These are phyloP conservation scores for Candida yuanshanica DNA, from an alignment of 805 yeast species.

Conservation along the genomic window DNA sequence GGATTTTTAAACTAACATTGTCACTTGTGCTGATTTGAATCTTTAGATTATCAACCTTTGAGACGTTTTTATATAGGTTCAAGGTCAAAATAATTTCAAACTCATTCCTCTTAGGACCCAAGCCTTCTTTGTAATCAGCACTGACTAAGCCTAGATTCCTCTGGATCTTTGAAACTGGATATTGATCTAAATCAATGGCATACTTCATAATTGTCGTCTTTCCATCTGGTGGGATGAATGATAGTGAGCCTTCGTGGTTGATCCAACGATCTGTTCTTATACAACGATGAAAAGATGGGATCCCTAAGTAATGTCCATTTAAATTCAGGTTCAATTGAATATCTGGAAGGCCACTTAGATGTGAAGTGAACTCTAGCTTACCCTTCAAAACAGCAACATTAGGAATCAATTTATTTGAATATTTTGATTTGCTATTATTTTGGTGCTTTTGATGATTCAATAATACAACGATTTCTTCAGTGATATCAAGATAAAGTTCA, in stretches of 20 bases:
- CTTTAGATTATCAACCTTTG: constrained; percentile 41
- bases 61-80: constrained; percentile 36
- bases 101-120: constrained; percentile 33
- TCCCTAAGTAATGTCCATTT: constrained; percentile 41
- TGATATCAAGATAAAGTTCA: constrained; percentile 80
- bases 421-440: constrained; percentile 17
- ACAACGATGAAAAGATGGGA: constrained; percentile 69
- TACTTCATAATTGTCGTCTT: constrained; percentile 57
- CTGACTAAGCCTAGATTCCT: constrained; percentile 24
- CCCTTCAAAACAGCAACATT: constrained; percentile 58
- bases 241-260: constrained; percentile 38
- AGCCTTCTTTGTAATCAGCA: constrained; percentile 25
- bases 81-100: constrained; percentile 31
- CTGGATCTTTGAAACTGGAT: constrained; percentile 12
- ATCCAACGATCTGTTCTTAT: constrained; percentile 52
- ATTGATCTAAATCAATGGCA: constrained; percentile 43
- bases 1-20: constrained; percentile 41
- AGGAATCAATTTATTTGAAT: constrained; percentile 28
- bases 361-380: constrained; percentile 52
- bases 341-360: constrained; percentile 74
- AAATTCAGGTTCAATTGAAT: constrained; percentile 51
- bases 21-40: constrained; percentile 31
- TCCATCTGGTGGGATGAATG: constrained; percentile 90
- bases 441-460: constrained; percentile 22
- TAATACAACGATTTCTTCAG: constrained; percentile 57